Evolutionary conservation across 139 green algal species (phyloP).

Genomic region (Ettlia oleoabundans): DNA sequence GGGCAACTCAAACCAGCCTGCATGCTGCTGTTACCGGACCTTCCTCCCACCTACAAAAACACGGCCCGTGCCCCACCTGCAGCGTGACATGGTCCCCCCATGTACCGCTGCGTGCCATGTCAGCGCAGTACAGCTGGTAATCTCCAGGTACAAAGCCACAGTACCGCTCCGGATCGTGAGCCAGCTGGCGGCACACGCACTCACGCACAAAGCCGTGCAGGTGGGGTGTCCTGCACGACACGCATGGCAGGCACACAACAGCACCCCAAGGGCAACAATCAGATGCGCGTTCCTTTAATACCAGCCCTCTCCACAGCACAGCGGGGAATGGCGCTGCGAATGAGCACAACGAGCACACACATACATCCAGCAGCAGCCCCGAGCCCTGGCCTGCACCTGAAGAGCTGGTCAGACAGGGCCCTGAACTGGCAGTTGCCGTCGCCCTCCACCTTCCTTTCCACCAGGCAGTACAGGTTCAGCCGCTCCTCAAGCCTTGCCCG

Average conservation of each 20-base stretch:
- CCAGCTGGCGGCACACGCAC: constrained; percentile 66
- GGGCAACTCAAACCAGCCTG: too few species aligned
- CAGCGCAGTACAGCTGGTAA: constrained; percentile 64
- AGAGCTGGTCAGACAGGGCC: constrained; percentile 84
- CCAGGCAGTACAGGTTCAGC: constrained; percentile 65
- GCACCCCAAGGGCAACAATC: neutral
- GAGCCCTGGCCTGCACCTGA: constrained; percentile 37
- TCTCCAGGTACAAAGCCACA: constrained; percentile 54
- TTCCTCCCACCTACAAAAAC: neutral
- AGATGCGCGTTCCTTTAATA: too few species aligned
- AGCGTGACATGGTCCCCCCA: constrained; percentile 92
- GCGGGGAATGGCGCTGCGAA: too few species aligned
- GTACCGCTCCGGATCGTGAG: constrained; percentile 56
- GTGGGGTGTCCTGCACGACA: constrained; percentile 28
- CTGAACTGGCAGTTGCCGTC: constrained; percentile 91
- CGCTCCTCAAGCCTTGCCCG: constrained; percentile 51
- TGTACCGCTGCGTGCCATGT: constrained; percentile 50
- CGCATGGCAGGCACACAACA: neutral
- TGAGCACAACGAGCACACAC: neutral
- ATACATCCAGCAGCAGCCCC: neutral
- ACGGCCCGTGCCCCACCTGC: constrained; percentile 53
- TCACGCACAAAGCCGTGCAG: constrained; percentile 69
- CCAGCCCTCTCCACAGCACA: too few species aligned
- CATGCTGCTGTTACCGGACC: too few species aligned
- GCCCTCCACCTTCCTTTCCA: constrained; percentile 60